A percentile compares a stretch with the other conserved stretches of the same genome.
Evolutionary conservation across 805 yeast genomes (phyloP).

Genomic region (Lipomyces sp.): DNA sequence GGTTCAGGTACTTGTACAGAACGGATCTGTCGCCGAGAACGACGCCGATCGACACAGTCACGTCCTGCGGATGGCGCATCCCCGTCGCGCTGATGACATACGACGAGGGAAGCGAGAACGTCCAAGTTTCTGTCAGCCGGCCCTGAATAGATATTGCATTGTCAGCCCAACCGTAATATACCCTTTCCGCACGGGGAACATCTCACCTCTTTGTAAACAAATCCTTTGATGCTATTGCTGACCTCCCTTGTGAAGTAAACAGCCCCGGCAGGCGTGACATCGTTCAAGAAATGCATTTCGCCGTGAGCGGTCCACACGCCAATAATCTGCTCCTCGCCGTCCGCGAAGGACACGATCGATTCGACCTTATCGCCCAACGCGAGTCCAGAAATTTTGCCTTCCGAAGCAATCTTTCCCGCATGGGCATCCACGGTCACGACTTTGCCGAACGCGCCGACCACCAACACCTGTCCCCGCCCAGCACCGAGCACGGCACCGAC

Average conservation of each 20-base stretch:
- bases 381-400: neutral
- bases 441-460: constrained; percentile 16
- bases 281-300: constrained; percentile 6
- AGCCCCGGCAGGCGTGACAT: constrained; percentile 3
- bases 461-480: neutral
- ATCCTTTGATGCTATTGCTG: constrained; percentile 27
- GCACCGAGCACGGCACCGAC: constrained; percentile 10
- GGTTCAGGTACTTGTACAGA: constrained; percentile 78
- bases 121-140: constrained; percentile 42
- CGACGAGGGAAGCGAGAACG: constrained; percentile 33
- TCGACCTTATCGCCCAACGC: constrained; percentile 20
- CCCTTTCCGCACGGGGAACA: neutral
- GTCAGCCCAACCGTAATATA: neutral
- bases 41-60: constrained; percentile 60
- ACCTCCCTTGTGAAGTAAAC: constrained; percentile 20
- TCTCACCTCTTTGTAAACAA: constrained; percentile 9
- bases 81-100: constrained; percentile 46
- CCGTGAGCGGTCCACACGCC: constrained; percentile 24
- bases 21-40: constrained; percentile 68
- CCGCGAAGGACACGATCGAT: constrained; percentile 6
- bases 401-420: constrained; percentile 6
- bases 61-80: constrained; percentile 42
- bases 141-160: neutral
- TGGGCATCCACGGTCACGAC: constrained; percentile 10
- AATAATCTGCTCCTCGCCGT: neutral